These are phyloP conservation scores for Aegle marmelos DNA, from an alignment of 345 rosid species.

Conservation along the genomic window DNA sequence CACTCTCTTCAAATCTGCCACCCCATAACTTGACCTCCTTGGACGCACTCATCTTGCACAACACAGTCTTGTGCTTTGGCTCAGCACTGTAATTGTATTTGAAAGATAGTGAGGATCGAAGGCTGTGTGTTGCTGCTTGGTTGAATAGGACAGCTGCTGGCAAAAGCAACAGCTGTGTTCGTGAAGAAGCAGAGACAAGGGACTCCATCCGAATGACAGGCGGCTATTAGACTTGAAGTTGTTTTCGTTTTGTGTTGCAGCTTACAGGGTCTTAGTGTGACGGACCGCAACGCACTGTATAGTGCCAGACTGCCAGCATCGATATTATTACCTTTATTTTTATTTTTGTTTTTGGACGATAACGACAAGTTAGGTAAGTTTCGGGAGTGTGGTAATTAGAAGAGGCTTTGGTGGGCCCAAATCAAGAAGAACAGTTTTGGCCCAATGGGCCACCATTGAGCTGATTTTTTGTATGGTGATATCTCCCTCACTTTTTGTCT, in stretches of 20 bases:
- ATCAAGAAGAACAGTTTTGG: not conserved
- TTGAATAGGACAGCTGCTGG: constrained; percentile 1
- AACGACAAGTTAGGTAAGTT: not conserved
- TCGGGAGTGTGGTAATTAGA: not conserved
- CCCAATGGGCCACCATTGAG: not conserved
- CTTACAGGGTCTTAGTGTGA: not conserved
- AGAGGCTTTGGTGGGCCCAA: not conserved
- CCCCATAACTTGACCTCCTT: constrained; percentile 96
- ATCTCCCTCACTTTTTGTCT: too few species aligned
- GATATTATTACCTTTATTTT: too few species aligned
- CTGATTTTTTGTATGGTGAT: too few species aligned
- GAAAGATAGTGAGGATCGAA: constrained; percentile 13
- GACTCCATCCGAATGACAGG: constrained; percentile 30
- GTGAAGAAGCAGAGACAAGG: constrained; percentile 22
- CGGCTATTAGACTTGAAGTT: not conserved
- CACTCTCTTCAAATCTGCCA: constrained; percentile 91
- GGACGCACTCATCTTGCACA: constrained; percentile 39
- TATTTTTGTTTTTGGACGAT: too few species aligned
- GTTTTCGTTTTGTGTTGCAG: not conserved
- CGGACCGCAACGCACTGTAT: not conserved
- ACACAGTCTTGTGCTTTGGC: constrained; percentile 30
- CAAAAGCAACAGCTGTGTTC: constrained; percentile 19
- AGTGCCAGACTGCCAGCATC: not conserved
- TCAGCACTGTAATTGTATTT: constrained; percentile 17
- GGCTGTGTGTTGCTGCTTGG: not conserved